These are phyloP conservation scores for Hanseniaspora taiwanica DNA, from an alignment of 805 yeast genomes.

Conservation along the genomic window DNA sequence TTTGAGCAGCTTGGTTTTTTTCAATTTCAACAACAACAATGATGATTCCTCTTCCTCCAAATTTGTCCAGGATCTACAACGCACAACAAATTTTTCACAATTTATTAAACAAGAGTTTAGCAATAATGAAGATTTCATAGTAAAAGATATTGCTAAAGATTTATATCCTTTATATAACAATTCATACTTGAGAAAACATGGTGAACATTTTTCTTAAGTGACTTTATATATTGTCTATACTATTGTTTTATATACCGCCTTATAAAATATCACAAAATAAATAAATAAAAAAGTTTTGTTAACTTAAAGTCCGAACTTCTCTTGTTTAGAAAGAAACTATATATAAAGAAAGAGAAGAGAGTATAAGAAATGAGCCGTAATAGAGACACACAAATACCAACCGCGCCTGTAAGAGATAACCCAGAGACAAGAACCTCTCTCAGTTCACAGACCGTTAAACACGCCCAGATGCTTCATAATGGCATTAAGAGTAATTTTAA, in stretches of 20 bases:
- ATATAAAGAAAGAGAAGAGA: too few relatives aligned
- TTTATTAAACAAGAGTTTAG: constrained; percentile 17
- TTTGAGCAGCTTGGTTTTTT: constrained; percentile 12
- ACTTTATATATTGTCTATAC: too few relatives aligned
- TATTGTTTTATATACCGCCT: too few relatives aligned
- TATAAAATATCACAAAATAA: too few relatives aligned
- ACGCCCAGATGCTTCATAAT: constrained; percentile 12
- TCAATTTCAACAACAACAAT: constrained; percentile 9
- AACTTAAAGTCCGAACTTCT: too few relatives aligned
- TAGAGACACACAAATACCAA: too few relatives aligned
- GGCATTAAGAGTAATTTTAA: constrained; percentile 15
- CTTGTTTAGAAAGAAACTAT: too few relatives aligned
- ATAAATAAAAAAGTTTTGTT: too few relatives aligned
- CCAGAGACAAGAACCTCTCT: too few relatives aligned
- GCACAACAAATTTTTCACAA: constrained; percentile 11
- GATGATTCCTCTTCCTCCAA: too few relatives aligned
- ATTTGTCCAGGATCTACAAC: constrained; percentile 14
- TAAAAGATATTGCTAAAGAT: constrained; percentile 21
- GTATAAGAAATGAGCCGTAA: too few relatives aligned
- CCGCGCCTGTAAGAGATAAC: too few relatives aligned
- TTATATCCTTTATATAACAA: constrained; percentile 38
- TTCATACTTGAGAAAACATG: constrained; percentile 43
- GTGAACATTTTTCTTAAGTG: constrained; percentile 31
- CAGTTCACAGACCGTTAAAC: constrained; percentile 5
- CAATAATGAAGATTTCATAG: constrained; percentile 21